A percentile compares a stretch with the other conserved stretches of the same genome.
Evolutionary conservation across 345 rosid genomes (phyloP).

Genomic region (Clausena lansium): DNA sequence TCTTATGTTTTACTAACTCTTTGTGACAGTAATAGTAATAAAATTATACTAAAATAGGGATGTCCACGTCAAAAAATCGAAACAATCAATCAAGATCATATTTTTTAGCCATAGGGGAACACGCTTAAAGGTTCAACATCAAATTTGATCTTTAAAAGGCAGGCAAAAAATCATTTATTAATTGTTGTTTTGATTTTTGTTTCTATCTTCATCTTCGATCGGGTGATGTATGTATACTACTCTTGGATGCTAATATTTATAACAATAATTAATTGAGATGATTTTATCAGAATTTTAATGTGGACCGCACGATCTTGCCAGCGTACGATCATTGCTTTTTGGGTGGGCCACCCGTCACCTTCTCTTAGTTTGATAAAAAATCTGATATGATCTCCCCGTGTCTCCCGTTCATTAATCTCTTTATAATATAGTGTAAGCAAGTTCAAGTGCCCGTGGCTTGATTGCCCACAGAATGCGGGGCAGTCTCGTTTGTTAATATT

Average conservation of each 20-base stretch:
- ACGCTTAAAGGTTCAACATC: too few relatives aligned
- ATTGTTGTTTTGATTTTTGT: too few relatives aligned
- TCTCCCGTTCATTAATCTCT: background rate
- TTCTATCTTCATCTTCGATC: too few relatives aligned
- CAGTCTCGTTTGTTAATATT: background rate
- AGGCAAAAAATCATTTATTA: too few relatives aligned
- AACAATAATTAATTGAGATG: background rate
- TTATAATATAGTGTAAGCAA: background rate
- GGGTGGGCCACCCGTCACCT: slow-evolving; percentile 28
- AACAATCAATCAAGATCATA: too few relatives aligned
- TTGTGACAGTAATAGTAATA: too few relatives aligned
- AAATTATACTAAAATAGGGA: too few relatives aligned
- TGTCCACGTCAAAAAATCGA: too few relatives aligned
- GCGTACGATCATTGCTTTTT: background rate
- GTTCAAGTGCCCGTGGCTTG: background rate
- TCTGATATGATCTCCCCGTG: slow-evolving; percentile 7
- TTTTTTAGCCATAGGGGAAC: too few relatives aligned
- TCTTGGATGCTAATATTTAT: background rate
- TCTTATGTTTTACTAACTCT: too few relatives aligned
- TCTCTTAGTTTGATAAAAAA: slow-evolving; percentile 11
- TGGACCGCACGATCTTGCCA: slow-evolving; percentile 21
- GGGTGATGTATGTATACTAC: too few relatives aligned
- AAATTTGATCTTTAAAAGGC: too few relatives aligned
- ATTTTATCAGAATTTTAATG: background rate
- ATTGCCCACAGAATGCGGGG: background rate